Percentiles rank a stretch among this genome's conserved stretches.
Evolutionary conservation across 305 asterid species (phyloP).

Genomic region (Fraxinus sp.): DNA sequence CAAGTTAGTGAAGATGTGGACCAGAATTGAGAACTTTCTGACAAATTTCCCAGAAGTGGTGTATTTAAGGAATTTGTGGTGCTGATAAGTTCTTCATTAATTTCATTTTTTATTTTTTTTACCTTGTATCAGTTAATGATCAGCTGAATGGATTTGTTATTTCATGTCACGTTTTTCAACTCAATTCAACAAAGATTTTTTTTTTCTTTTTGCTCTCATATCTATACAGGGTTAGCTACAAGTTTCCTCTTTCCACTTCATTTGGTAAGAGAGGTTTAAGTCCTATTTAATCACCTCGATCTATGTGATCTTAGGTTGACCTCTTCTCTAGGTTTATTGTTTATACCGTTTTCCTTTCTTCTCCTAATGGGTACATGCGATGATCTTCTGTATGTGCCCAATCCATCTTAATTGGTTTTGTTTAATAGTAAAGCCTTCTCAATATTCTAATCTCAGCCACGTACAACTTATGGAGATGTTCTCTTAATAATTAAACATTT

Average conservation of each 20-base stretch:
- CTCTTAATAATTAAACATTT: not conserved
- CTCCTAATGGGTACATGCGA: not conserved
- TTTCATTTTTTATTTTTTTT: no score
- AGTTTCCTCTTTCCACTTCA: not conserved
- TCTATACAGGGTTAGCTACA: not conserved
- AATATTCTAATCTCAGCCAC: not conserved
- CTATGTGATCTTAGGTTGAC: not conserved
- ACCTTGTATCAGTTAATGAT: not conserved
- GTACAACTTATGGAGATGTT: not conserved
- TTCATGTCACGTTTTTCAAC: not conserved
- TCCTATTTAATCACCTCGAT: not conserved
- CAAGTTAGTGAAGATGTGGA: not conserved
- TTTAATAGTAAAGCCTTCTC: not conserved
- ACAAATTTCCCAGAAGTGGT: not conserved
- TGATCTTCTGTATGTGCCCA: not conserved
- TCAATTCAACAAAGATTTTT: not conserved
- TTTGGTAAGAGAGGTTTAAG: not conserved
- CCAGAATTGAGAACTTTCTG: not conserved
- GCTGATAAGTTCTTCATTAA: not conserved
- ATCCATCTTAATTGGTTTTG: not conserved
- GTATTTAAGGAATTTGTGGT: not conserved
- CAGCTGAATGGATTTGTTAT: not conserved
- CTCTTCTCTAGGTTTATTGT: not conserved
- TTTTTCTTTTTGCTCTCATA: not conserved
- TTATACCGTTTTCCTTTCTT: not conserved